Percentiles rank a stretch among this genome's conserved stretches.
phyloP scores from a whole-genome alignment of 352 stramenopile genomes.

The Pythium coloratum region DNA sequence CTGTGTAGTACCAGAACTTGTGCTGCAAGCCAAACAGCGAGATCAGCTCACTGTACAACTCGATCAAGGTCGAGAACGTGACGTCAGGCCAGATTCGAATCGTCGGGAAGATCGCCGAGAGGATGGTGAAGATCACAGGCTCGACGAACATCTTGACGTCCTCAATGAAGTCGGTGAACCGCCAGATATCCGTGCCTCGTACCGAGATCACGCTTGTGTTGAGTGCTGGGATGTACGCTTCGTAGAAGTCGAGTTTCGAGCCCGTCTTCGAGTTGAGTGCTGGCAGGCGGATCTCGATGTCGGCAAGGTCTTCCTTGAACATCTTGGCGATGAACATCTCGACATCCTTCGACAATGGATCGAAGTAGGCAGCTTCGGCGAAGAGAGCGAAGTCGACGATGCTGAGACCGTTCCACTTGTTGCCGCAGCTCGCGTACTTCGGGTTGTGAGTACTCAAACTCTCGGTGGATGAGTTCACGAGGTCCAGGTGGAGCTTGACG shows the following conservation, averaged over 20 bases:
- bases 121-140: slow-evolving; percentile 86
- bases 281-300: slow-evolving; percentile 59
- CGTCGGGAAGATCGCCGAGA: slow-evolving; percentile 88
- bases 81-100: slow-evolving; percentile 92
- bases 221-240: slow-evolving; percentile 69
- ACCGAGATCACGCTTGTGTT: slow-evolving; percentile 89
- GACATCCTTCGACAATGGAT: slow-evolving; percentile 80
- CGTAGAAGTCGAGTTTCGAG: slow-evolving; percentile 86
- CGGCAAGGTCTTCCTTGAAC: slow-evolving; percentile 46
- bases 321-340: slow-evolving; percentile 66
- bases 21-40: slow-evolving; percentile 87
- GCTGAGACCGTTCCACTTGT: slow-evolving; percentile 71
- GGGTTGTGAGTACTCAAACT: slow-evolving; percentile 46
- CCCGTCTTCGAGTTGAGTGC: slow-evolving; percentile 78
- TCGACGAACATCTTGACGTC: slow-evolving; percentile 92
- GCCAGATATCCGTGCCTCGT: slow-evolving; percentile 87
- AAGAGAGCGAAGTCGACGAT: slow-evolving; percentile 86
- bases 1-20: slow-evolving; percentile 87
- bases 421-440: slow-evolving; percentile 74
- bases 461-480: slow-evolving; percentile 41
- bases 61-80: slow-evolving; percentile 84
- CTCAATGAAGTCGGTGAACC: slow-evolving; percentile 90
- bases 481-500: slow-evolving; percentile 77
- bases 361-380: slow-evolving; percentile 87
- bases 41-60: slow-evolving; percentile 86